phyloP scores from a whole-genome alignment of 2,329 filamentous ascomycete genomes.

The Xylaria sp. region DNA sequence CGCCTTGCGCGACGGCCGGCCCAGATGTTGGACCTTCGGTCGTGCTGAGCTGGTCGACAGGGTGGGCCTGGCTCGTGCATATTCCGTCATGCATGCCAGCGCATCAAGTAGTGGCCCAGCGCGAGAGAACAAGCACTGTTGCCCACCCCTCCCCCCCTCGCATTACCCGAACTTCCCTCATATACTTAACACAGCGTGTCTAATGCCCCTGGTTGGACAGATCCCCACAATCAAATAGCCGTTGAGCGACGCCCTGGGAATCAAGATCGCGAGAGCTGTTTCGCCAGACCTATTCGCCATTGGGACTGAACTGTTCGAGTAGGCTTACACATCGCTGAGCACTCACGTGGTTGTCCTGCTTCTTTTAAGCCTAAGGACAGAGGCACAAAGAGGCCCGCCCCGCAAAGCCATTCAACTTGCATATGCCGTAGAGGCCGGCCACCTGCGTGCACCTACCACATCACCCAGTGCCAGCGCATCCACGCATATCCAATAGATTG shows the following conservation, averaged over 20 bases:
- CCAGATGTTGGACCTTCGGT: conserved; percentile 40
- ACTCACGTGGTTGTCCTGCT: conserved; percentile 34
- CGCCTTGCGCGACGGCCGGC: conserved; percentile 43
- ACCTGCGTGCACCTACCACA: conserved; percentile 59
- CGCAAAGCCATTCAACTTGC: conserved; percentile 59
- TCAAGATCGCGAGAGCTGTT: conserved; percentile 41
- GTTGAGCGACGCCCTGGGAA: conserved; percentile 42
- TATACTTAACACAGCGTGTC: conserved; percentile 48
- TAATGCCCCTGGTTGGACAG: conserved; percentile 52
- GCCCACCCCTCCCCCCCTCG: conserved; percentile 42
- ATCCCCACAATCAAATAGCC: conserved; percentile 44
- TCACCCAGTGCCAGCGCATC: conserved; percentile 65
- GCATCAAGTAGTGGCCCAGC: conserved; percentile 56
- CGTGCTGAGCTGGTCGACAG: conserved; percentile 51
- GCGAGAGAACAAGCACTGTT: conserved; percentile 47
- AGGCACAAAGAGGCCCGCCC: conserved; percentile 53
- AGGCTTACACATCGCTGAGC: conserved; percentile 36
- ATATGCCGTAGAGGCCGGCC: conserved; percentile 63
- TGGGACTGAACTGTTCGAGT: conserved; percentile 37
- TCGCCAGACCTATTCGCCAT: conserved; percentile 43
- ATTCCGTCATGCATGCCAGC: conserved; percentile 66
- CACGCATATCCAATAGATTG: conserved; percentile 64
- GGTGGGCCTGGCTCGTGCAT: conserved; percentile 57
- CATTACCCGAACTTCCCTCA: conserved; percentile 45
- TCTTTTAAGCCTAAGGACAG: conserved; percentile 41